phyloP scores from a whole-genome alignment of 2,329 filamentous ascomycete genomes.

The Hypoxylon sp. region DNA sequence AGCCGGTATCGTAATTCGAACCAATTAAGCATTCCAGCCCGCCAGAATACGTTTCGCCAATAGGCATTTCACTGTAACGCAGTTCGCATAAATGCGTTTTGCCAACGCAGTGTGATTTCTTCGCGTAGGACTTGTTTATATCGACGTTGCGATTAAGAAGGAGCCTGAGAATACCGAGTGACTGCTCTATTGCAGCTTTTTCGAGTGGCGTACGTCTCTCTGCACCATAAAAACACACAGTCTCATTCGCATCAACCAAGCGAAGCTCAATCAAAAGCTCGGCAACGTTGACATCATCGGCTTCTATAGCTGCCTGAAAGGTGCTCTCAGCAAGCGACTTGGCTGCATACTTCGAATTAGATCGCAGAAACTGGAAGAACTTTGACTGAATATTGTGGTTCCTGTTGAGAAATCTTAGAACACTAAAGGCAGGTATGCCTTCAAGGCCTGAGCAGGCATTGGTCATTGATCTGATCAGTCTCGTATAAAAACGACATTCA shows the following conservation, averaged over 20 bases:
- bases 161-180: slow-evolving; percentile 15
- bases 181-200: slow-evolving; percentile 6
- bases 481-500: slow-evolving; percentile 26
- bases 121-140: slow-evolving; percentile 18
- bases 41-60: no score
- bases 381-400: neutral
- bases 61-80: no score
- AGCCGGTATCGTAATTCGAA: neutral
- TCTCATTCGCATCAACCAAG: slow-evolving; percentile 27
- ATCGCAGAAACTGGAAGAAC: slow-evolving; percentile 9
- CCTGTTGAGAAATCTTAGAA: slow-evolving; percentile 22
- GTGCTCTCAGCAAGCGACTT: slow-evolving; percentile 31
- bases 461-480: slow-evolving; percentile 18
- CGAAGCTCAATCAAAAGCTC: slow-evolving; percentile 12
- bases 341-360: slow-evolving; percentile 3
- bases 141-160: slow-evolving; percentile 16
- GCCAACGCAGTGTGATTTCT: no score
- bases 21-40: neutral
- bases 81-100: no score
- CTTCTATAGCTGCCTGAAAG: slow-evolving; percentile 27
- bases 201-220: slow-evolving; percentile 24
- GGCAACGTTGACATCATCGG: slow-evolving; percentile 40
- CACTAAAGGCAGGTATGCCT: slow-evolving; percentile 10
- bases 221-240: neutral
- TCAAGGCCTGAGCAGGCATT: slow-evolving; percentile 23